Conservation (phyloP, 331 rosid genomes). For the Spiraea crenata region DNA sequence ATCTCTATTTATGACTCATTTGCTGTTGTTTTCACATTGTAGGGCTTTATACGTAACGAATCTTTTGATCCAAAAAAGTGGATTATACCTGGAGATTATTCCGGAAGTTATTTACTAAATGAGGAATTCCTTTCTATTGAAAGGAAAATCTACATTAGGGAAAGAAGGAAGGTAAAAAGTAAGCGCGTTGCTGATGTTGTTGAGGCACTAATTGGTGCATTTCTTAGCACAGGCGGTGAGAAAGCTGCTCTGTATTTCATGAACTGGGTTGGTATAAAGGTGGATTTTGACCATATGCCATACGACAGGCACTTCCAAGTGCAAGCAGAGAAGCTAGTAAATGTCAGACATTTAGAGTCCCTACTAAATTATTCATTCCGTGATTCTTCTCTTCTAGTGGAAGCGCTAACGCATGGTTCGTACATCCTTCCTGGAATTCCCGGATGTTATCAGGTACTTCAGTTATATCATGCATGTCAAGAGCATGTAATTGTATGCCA, state of each 20-base stretch:
- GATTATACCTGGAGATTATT: slow-evolving; percentile 60
- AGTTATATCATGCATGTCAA: background rate
- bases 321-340: slow-evolving; percentile 41
- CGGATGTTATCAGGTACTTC: slow-evolving; percentile 76
- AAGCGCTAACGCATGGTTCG: slow-evolving; percentile 93
- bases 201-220: slow-evolving; percentile 89
- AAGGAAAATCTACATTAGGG: slow-evolving; percentile 33
- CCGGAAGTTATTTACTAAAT: slow-evolving; percentile 16
- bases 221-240: slow-evolving; percentile 72
- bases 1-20: background rate
- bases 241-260: slow-evolving; percentile 58
- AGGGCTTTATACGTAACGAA: slow-evolving; percentile 76
- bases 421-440: slow-evolving; percentile 80
- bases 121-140: slow-evolving; percentile 29
- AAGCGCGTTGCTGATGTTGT: slow-evolving; percentile 76
- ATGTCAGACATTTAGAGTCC: slow-evolving; percentile 47
- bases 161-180: slow-evolving; percentile 43
- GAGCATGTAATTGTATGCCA: too few relatives aligned
- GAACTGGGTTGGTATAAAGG: slow-evolving; percentile 69
- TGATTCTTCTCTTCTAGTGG: slow-evolving; percentile 58
- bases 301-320: slow-evolving; percentile 37
- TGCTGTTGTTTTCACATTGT: slow-evolving; percentile 19
- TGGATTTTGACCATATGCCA: slow-evolving; percentile 38
- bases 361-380: slow-evolving; percentile 51
- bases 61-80: slow-evolving; percentile 64